These are phyloP conservation scores for Colletotrichum lupini DNA, from an alignment of 2,329 filamentous ascomycete species.

Conservation along the genomic window DNA sequence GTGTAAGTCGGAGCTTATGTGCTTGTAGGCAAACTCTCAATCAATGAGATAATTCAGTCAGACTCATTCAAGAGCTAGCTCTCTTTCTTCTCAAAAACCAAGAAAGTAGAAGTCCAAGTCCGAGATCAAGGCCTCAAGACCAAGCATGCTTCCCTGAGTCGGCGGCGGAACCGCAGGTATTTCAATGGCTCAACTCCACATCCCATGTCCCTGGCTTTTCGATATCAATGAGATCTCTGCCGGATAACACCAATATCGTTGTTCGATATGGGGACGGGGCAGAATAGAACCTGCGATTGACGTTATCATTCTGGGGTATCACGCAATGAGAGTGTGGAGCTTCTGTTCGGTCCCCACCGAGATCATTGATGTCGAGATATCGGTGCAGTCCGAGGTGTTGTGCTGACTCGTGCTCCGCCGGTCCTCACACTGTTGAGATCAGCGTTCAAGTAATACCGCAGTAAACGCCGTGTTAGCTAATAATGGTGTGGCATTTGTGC, in stretches of 20 bases:
- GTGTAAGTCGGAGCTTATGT: constrained; percentile 9
- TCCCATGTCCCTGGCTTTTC: neutral
- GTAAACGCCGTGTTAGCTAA: neutral
- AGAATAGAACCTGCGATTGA: constrained; percentile 11
- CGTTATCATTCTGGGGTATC: constrained; percentile 25
- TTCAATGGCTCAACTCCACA: constrained; percentile 7
- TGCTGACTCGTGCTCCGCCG: constrained; percentile 3
- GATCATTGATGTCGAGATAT: constrained; percentile 16
- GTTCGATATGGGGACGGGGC: constrained; percentile 13
- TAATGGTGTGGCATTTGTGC: neutral
- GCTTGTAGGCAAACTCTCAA: neutral
- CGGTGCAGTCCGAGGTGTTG: constrained; percentile 24
- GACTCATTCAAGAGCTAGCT: neutral
- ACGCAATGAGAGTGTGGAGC: constrained; percentile 28
- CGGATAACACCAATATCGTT: neutral
- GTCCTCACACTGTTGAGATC: neutral
- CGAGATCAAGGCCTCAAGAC: neutral
- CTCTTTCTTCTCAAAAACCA: too few relatives aligned
- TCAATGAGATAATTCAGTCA: neutral
- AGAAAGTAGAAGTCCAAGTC: too few relatives aligned
- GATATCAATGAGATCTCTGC: neutral
- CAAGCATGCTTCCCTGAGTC: neutral
- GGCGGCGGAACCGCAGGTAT: constrained; percentile 5
- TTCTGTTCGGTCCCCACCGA: constrained; percentile 23
- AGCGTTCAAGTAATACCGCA: neutral